A percentile compares a stretch with the other conserved stretches of the same genome.
phyloP scores from a whole-genome alignment of 306 rosid genomes.

The Cicer judaicum region DNA sequence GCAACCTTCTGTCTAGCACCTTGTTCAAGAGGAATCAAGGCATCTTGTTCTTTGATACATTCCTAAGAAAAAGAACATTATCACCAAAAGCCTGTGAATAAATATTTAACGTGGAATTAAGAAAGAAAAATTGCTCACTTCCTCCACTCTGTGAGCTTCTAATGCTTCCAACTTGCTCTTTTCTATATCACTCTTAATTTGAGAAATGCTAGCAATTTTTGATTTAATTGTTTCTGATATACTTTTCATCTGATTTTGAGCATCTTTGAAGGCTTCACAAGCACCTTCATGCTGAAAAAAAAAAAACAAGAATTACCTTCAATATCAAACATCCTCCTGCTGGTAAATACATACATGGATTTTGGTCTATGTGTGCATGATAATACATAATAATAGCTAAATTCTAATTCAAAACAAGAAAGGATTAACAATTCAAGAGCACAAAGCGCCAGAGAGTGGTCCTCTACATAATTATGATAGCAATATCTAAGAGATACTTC shows the following conservation, averaged over 20 bases:
- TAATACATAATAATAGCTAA: neutral
- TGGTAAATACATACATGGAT: conserved; percentile 2
- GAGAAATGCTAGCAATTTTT: conserved; percentile 60
- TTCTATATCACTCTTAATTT: conserved; percentile 63
- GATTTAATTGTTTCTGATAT: conserved; percentile 62
- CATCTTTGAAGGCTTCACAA: conserved; percentile 69
- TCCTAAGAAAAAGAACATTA: conserved; percentile 57
- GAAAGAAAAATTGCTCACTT: conserved; percentile 56
- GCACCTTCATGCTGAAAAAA: conserved; percentile 83
- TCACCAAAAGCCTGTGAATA: conserved; percentile 36
- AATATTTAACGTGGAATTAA: neutral
- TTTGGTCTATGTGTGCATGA: neutral
- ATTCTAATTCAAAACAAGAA: neutral
- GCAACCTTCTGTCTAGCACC: conserved; percentile 95
- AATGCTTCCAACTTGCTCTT: conserved; percentile 66
- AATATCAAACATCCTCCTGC: conserved; percentile 27
- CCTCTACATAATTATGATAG: neutral
- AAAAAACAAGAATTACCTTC: conserved; percentile 24
- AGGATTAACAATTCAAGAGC: neutral
- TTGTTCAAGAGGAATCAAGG: conserved; percentile 85
- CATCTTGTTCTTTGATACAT: conserved; percentile 74
- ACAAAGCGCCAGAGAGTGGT: neutral
- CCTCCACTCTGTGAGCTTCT: conserved; percentile 74
- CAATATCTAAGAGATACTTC: neutral
- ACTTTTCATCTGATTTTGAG: conserved; percentile 69